Evolutionary conservation across 139 green algal genomes (phyloP), one percentile per base, ranked within the genome.

Genomic region (Chlamydomonas eustigma): DNA sequence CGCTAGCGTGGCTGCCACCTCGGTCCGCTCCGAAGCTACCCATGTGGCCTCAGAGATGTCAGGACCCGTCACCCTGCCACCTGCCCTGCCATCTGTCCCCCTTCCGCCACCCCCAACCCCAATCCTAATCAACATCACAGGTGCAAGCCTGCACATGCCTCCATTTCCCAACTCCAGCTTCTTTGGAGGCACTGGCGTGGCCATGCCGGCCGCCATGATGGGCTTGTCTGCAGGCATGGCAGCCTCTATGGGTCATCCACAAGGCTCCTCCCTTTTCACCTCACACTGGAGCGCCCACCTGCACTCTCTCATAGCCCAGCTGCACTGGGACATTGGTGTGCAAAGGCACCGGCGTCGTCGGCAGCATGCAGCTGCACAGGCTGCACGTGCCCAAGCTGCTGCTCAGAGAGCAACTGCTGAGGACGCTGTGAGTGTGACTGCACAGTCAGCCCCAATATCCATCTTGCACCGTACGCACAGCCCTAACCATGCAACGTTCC

Each of bases 271-370:
- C 4, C 52, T 68, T 33, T 39, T 34, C 2, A 2, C 80, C 4
- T 75, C 73, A 0, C 76, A 86, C 58, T 86, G 81, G 81, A 80
- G 73, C 33, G 39, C 81, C 1, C 81, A 86, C 52, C 68, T 86
- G 73, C 76, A 86, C 74, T 78, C 77, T 0, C 73, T 86, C 2
- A 81, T 86, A 25, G 76, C 81, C 37, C 81, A 86, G 73, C 81
- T 86, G 81, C 81, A 86, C 64, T 86, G 81, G 81, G 81, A 86
- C 44, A 86, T 86, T 35, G 81, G 81, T 30, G 76, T 86, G 31
- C 81, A 86, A 74, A 73, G 81, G 32, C 81, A 86, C 31, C 73
- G 81, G 18, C 50, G 81, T 3, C 51, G 81, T 71, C 32, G 2
- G 70, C 76, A 36, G 71, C 39, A 25, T 34, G 71, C 63, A 32